Evolutionary conservation across 768 basidiomycete species (phyloP), one percentile per base, ranked within the genome.

Genomic region (Kwoniella newhampshirensis): DNA sequence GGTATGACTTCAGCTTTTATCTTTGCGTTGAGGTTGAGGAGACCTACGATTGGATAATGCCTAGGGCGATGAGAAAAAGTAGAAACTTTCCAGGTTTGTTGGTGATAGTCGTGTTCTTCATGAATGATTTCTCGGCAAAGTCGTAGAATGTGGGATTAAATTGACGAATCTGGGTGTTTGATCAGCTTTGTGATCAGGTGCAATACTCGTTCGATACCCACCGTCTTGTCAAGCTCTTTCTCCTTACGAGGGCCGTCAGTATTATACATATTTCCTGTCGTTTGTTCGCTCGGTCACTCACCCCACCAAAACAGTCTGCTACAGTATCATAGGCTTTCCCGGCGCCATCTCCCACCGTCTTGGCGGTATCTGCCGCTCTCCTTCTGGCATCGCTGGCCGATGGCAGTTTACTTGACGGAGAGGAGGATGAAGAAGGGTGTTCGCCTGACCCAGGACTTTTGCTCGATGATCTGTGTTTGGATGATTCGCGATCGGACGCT

Each of bases 61-160:
- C 68, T 7, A 69, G 26, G 1, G 53, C 46, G 17, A 71, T 32
- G 21, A 68, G 42, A 25, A 63, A 41, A 3, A 71, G 35, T 6
- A 71, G 45, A 41, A 71, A 62, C 42, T 66, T 66, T 40, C 62
- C 59, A 2, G 69, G 62, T 25, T 57, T 60, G 39, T 66, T 62
- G 1, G 59, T 39, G 4, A 59, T 18, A 8, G 40, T 44, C 13
- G 62, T 27, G 25, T 62, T 59, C 3, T 54, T 56, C 30, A 71
- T 49, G 53, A 68, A 68, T 20, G 54, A 57, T 30, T 50, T 63
- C 32, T 67, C 62, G 39, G 60, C 63, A 44, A 66, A 71, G 4
- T 62, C 57, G 32, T 65, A 57, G 32, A 68, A 61, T 1, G 62
- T 60, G 1, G 66, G 69, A 30, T 71, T 71, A 42, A 66, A 63